Percentiles rank a stretch among this genome's conserved stretches.
Conservation (phyloP, 2,329 filamentous ascomycete genomes). For the Pseudocercospora vitis region DNA sequence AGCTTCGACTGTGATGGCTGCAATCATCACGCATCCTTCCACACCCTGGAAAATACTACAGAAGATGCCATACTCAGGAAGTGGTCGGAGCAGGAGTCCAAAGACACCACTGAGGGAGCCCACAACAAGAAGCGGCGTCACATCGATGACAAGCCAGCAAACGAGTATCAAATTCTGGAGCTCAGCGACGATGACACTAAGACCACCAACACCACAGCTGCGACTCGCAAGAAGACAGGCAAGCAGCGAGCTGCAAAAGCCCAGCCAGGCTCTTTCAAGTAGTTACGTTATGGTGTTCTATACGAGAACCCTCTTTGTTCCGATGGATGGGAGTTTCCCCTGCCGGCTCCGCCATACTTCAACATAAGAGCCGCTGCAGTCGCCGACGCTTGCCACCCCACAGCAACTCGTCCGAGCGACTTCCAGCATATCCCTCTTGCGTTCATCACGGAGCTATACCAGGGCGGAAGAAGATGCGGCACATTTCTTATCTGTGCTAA, state of each 20-base stretch:
- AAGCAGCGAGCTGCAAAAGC: background rate
- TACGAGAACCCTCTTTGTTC: background rate
- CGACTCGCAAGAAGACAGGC: background rate
- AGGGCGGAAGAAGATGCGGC: background rate
- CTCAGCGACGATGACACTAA: slow-evolving; percentile 8
- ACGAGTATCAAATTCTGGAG: slow-evolving; percentile 22
- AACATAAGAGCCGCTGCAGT: too few relatives aligned
- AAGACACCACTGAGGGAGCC: slow-evolving; percentile 16
- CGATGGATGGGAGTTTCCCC: too few relatives aligned
- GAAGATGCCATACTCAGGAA: slow-evolving; percentile 51
- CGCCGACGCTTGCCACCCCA: too few relatives aligned
- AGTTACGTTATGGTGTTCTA: background rate
- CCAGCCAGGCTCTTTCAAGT: background rate
- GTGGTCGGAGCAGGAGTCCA: slow-evolving; percentile 45
- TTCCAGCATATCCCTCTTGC: background rate
- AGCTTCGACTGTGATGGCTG: slow-evolving; percentile 60
- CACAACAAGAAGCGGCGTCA: slow-evolving; percentile 31
- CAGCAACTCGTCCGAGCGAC: background rate
- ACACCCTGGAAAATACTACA: slow-evolving; percentile 53
- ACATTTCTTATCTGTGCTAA: background rate
- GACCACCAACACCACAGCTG: background rate
- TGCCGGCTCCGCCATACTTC: too few relatives aligned
- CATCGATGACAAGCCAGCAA: slow-evolving; percentile 21
- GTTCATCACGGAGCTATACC: background rate
- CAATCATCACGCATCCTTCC: slow-evolving; percentile 56